Conservation (phyloP, 768 basidiomycete species). For the Myochromella boudieri region DNA sequence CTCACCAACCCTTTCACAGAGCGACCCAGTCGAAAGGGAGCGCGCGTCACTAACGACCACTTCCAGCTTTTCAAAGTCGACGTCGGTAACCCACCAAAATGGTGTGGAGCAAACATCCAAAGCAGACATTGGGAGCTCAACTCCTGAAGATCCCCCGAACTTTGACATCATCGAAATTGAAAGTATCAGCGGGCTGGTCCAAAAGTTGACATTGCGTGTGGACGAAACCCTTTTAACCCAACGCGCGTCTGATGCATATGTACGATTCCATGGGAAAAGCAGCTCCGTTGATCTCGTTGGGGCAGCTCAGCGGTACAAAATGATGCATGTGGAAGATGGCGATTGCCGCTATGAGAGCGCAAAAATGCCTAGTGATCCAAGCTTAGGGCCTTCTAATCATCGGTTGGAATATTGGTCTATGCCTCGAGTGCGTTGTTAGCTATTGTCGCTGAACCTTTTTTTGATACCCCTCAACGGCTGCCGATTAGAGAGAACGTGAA, state of each 20-base stretch:
- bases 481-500: slow-evolving; percentile 58
- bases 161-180: slow-evolving; percentile 36
- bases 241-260: slow-evolving; percentile 33
- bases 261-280: slow-evolving; percentile 64
- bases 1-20: no score
- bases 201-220: slow-evolving; percentile 34
- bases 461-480: no score
- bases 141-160: slow-evolving; percentile 22
- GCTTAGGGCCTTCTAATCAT: slow-evolving; percentile 20
- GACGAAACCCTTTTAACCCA: slow-evolving; percentile 18
- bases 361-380: slow-evolving; percentile 5
- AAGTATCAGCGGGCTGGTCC: slow-evolving; percentile 31
- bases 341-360: slow-evolving; percentile 15
- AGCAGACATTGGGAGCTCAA: no score
- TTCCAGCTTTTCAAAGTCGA: no score
- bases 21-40: no score
- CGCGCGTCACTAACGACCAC: no score
- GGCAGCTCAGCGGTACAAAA: slow-evolving; percentile 50
- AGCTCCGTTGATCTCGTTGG: slow-evolving; percentile 57
- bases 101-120: no score
- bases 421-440: slow-evolving; percentile 43
- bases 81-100: no score
- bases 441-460: neutral
- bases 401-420: slow-evolving; percentile 59
- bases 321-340: slow-evolving; percentile 44